Evolutionary conservation across 331 rosid species (phyloP).

Genomic region (Prunus yedoensis): DNA sequence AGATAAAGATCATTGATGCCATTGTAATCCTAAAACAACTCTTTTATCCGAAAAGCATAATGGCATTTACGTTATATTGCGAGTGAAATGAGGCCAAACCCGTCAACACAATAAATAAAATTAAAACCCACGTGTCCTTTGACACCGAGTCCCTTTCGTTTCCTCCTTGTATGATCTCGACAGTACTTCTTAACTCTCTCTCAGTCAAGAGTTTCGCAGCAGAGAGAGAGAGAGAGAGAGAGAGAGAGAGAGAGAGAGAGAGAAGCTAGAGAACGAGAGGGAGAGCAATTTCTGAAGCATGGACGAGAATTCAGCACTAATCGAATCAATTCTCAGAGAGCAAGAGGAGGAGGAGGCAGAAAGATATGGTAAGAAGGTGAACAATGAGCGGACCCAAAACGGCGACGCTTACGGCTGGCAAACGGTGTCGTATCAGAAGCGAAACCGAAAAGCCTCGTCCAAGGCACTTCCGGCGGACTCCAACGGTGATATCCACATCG

Average conservation of each 20-base stretch:
- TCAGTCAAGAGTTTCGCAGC: neutral
- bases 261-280: neutral
- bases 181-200: neutral
- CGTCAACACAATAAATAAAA: neutral
- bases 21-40: too few species aligned
- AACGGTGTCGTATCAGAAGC: conserved; percentile 59
- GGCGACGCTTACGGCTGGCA: conserved; percentile 39
- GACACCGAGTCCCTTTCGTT: conserved; percentile 10
- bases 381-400: neutral
- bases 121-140: conserved; percentile 41
- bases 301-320: conserved; percentile 66
- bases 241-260: conserved; percentile 2
- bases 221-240: neutral
- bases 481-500: conserved; percentile 12
- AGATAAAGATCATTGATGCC: neutral
- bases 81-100: conserved; percentile 3
- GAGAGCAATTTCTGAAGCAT: conserved; percentile 5
- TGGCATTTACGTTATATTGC: conserved; percentile 22
- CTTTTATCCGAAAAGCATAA: neutral
- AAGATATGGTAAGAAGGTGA: neutral
- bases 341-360: conserved; percentile 29
- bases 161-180: conserved; percentile 8
- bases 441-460: conserved; percentile 35
- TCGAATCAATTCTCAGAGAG: conserved; percentile 52
- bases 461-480: conserved; percentile 14